Evolutionary conservation across 139 green algal genomes (phyloP).

Genomic region (Mychonastes homosphaera): DNA sequence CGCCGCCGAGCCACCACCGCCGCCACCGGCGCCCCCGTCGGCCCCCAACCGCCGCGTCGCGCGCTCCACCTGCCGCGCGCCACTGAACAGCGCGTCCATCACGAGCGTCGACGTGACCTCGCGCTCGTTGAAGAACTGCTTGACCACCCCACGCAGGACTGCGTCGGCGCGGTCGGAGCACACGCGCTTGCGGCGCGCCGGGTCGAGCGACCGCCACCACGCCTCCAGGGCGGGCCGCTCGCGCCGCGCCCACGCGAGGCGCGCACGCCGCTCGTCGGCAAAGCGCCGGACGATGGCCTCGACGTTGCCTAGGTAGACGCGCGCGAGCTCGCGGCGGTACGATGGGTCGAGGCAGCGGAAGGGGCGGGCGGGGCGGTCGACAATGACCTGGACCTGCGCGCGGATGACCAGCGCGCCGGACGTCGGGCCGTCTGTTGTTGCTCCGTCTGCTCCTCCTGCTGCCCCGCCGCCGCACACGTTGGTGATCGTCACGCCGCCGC

Average conservation of each 20-base stretch:
- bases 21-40: not conserved
- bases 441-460: too few species aligned
- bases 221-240: slow-evolving; percentile 43
- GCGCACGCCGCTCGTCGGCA: slow-evolving; percentile 75
- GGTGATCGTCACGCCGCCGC: too few species aligned
- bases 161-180: slow-evolving; percentile 41
- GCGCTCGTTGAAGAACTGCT: slow-evolving; percentile 98
- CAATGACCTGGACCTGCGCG: slow-evolving; percentile 83
- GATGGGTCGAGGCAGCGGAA: slow-evolving; percentile 91
- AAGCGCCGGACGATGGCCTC: slow-evolving; percentile 88
- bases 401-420: slow-evolving; percentile 92
- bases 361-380: slow-evolving; percentile 57
- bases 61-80: slow-evolving; percentile 72
- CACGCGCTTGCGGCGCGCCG: slow-evolving; percentile 40
- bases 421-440: slow-evolving; percentile 95
- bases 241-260: slow-evolving; percentile 50
- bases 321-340: slow-evolving; percentile 92
- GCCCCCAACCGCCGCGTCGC: too few species aligned
- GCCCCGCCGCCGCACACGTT: too few species aligned
- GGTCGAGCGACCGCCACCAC: slow-evolving; percentile 52
- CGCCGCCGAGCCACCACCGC: not conserved
- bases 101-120: slow-evolving; percentile 97
- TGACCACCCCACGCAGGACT: slow-evolving; percentile 66
- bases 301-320: slow-evolving; percentile 96
- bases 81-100: slow-evolving; percentile 92